Evolutionary conservation across 345 rosid genomes (phyloP), one percentile per base, ranked within the genome.

Genomic region (Gossypioides kirkii): DNA sequence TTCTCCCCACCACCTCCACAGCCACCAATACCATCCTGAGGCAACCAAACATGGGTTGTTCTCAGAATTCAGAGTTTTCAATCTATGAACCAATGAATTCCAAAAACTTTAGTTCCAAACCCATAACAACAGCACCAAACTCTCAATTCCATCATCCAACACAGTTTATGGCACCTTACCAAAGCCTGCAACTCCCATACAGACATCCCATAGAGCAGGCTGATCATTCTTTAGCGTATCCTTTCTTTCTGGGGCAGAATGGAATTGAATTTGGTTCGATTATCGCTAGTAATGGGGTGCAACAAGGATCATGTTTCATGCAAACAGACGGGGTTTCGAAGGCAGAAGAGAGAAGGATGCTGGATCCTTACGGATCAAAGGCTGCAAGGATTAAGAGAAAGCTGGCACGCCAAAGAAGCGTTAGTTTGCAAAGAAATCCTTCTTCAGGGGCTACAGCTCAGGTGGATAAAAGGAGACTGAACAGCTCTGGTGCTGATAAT

Each of bases 351-450:
- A 77, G 80, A 62, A 79, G 74, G 2, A 38, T 38, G 2, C 16
- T 59, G 58, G 84, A 85, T 72, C 86, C 91, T 7, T 76, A 75
- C 4, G 81, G 6, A 61, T 81, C 88, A 1, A 89, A 85, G 87
- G n/a, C 83, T 54, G 97, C 93, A 0, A 86, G 95, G 82, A 86
- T 77, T 54, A 85, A 81, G 54, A 69, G 98, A 68, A 93, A 84
- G 77, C 74, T 85, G n/a, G 97, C 95, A 3, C 85, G 91, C 68
- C 88, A 82, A 20, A 86, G 80, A 77, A 82, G 80, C 73, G 76
- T 86, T 28, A 60, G 43, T 45, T 53, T 43, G 38, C 76, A 82
- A 71, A 84, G 80, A 73, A 80, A 10, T 62, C 54, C 72, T 73
- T 52, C 80, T 32, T 38, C 79, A 28, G 46, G 46, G 72, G 67